Evolutionary conservation across 2,329 filamentous ascomycete genomes (phyloP), one percentile per base, ranked within the genome.

Genomic region (Aspergillus glaucus): DNA sequence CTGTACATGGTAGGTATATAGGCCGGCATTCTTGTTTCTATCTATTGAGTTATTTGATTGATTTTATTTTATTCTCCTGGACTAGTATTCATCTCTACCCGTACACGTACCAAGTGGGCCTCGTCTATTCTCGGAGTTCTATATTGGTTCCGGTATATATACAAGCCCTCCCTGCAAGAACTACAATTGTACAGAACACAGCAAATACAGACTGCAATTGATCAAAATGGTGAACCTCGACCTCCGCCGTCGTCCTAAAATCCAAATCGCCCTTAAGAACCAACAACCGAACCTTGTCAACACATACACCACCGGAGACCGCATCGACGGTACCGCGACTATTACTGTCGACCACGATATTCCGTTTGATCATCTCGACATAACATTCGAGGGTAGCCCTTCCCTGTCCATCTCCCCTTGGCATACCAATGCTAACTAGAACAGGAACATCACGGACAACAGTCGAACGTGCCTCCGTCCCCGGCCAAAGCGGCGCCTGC

Each of bases 241-340:
- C 10, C 53, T 54, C n/a, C 61, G 57, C 34, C 56, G 58, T 4
- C 59, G 60, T 28, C 65, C 66, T 3, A 63, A 62, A 30, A 51
- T 70, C 43, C 53, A 60, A 5, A 66, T 70, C 28, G 44, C 59
- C 3, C 50, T 70, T 5, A 51, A 49, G 12, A 58, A 58, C 15
- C 65, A 71, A 48, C 55, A 53, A n/a, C 54, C 61, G 5, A 59
- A 62, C 7, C 68, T 70, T 34, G 65, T 76, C 37, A 72, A 65
- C 17, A 72, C 74, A 30, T 82, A 76, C 58, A 81, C 79, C 2
- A 82, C 79, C 6, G 69, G 78, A 57, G 81, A 84, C 56, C 72
- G 68, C 44, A 76, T 84, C 47, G 70, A 80, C 48, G 81, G 81
- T 10, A 72, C 69, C 22, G 75, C 78, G 5, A 70, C 64, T 15